These are phyloP conservation scores for Tylopilus sp. DNA, from an alignment of 1,284 basidiomycete genomes.

Conservation along the genomic window DNA sequence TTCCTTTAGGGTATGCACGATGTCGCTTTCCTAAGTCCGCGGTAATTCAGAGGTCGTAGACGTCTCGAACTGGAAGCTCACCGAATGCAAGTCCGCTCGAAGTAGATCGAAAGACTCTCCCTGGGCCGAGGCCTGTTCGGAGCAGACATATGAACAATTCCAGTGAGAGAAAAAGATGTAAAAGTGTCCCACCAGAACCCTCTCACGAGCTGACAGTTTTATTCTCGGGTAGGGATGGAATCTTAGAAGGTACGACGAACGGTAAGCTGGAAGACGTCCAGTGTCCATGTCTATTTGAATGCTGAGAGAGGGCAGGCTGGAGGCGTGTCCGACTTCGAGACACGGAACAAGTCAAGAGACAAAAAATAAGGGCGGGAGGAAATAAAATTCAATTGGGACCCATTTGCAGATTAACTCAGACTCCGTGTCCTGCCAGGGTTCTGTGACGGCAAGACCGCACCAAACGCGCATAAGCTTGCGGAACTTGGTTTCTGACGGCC, in stretches of 20 bases:
- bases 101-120: neutral
- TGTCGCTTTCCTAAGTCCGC: constrained; percentile 12
- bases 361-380: neutral
- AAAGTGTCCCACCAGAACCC: constrained; percentile 20
- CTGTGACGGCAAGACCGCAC: constrained; percentile 29
- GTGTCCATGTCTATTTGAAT: constrained; percentile 18
- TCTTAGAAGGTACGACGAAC: constrained; percentile 30
- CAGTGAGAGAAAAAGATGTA: neutral
- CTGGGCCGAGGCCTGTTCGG: constrained; percentile 7
- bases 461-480: constrained; percentile 23
- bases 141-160: neutral
- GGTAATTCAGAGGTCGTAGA: neutral
- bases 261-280: constrained; percentile 22
- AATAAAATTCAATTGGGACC: constrained; percentile 6
- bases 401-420: constrained; percentile 20
- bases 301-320: neutral
- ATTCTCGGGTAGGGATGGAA: constrained; percentile 31
- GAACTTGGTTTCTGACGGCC: constrained; percentile 17
- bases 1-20: constrained; percentile 1
- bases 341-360: neutral
- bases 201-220: constrained; percentile 26
- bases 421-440: constrained; percentile 20
- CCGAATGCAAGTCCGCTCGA: neutral
- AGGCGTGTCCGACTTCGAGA: constrained; percentile 1
- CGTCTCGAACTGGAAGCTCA: constrained; percentile 3